These are phyloP conservation scores for Tulasnella sp. DNA, from an alignment of 768 basidiomycete species.

Conservation along the genomic window DNA sequence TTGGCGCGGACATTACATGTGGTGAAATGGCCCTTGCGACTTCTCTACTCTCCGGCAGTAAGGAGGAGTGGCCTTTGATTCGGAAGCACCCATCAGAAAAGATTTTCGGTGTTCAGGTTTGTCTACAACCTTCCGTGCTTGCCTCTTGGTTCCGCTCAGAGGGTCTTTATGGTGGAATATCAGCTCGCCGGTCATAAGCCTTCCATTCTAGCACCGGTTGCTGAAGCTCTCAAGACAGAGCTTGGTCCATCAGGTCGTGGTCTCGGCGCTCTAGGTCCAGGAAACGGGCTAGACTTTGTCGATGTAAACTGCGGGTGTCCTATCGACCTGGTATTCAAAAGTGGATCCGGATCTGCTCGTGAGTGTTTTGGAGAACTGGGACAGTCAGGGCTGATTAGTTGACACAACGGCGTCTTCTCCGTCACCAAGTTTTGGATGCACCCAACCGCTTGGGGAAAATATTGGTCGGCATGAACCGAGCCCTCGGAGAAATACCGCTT, in stretches of 20 bases:
- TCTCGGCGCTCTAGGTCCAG: constrained; percentile 5
- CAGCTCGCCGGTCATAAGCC: constrained; percentile 90
- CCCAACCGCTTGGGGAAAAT: constrained; percentile 79
- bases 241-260: constrained; percentile 7
- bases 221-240: constrained; percentile 18
- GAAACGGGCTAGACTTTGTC: constrained; percentile 63
- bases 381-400: neutral
- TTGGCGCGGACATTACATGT: constrained; percentile 91
- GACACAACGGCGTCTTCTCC: neutral
- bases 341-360: constrained; percentile 86
- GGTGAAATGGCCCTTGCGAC: constrained; percentile 96
- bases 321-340: constrained; percentile 90
- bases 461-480: constrained; percentile 82
- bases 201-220: constrained; percentile 43
- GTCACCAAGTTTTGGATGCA: constrained; percentile 63
- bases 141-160: neutral
- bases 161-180: neutral
- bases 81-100: constrained; percentile 79
- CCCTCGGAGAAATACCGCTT: constrained; percentile 83
- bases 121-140: neutral
- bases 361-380: constrained; percentile 30
- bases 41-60: constrained; percentile 80
- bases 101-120: constrained; percentile 61
- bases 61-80: constrained; percentile 92
- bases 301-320: constrained; percentile 97